Evolutionary conservation across 108 stramenopile species (phyloP).

Genomic region (Phaeodactylum tricornutum): DNA sequence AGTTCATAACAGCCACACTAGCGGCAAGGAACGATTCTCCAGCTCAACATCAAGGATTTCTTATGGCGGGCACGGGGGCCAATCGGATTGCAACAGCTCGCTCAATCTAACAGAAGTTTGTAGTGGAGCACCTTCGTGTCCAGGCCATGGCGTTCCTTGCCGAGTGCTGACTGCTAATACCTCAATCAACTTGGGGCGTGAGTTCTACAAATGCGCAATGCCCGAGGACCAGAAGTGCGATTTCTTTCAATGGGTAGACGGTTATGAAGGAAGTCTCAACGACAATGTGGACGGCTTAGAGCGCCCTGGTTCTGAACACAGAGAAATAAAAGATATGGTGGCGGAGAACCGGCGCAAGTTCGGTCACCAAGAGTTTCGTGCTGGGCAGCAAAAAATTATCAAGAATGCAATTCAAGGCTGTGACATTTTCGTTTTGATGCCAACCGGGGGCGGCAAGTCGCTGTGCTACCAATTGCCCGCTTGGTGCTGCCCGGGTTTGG

Average conservation of each 20-base stretch:
- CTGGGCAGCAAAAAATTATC: conserved; percentile 87
- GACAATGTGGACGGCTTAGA: background rate
- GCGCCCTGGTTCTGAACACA: background rate
- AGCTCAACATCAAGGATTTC: no score
- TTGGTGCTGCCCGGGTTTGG: conserved; percentile 85
- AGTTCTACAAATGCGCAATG: conserved; percentile 81
- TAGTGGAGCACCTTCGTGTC: conserved; percentile 44
- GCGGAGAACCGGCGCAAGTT: conserved; percentile 68
- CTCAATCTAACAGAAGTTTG: no score
- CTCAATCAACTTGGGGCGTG: conserved; percentile 50
- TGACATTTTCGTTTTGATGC: conserved; percentile 98
- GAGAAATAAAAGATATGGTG: conserved; percentile 43
- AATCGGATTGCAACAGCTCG: no score
- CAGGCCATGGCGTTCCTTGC: conserved; percentile 69
- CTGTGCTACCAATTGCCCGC: conserved; percentile 96
- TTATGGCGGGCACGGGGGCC: no score
- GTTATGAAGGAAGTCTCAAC: conserved; percentile 12
- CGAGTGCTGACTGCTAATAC: conserved; percentile 48
- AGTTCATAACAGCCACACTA: background rate
- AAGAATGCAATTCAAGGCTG: conserved; percentile 78
- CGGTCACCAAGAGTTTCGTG: conserved; percentile 83
- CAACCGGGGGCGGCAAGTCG: conserved; percentile 91
- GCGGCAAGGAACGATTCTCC: background rate
- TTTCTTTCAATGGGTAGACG: conserved; percentile 88
- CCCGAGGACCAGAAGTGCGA: conserved; percentile 58